phyloP scores from a whole-genome alignment of 805 yeast species.

The Scheffersomyces ergatensis region DNA sequence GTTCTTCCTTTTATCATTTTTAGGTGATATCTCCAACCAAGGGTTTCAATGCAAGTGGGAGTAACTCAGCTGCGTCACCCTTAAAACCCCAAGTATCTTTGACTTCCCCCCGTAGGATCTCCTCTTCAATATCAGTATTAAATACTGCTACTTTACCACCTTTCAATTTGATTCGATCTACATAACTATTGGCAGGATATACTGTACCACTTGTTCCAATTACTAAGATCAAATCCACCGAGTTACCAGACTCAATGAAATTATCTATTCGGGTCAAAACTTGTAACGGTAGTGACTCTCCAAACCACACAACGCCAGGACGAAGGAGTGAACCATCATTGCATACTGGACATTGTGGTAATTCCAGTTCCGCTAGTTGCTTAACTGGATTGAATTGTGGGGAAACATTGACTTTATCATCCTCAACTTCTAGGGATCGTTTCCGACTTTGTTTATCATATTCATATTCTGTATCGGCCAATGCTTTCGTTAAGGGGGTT shows the following conservation, averaged over 20 bases:
- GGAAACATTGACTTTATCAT: slow-evolving; percentile 17
- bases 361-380: slow-evolving; percentile 45
- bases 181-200: slow-evolving; percentile 93
- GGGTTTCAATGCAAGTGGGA: slow-evolving; percentile 68
- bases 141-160: slow-evolving; percentile 86
- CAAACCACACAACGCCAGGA: slow-evolving; percentile 95
- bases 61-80: slow-evolving; percentile 75
- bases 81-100: slow-evolving; percentile 62
- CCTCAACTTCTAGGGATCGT: slow-evolving; percentile 7
- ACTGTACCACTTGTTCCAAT: slow-evolving; percentile 83
- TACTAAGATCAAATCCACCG: slow-evolving; percentile 73
- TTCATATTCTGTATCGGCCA: slow-evolving; percentile 41
- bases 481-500: slow-evolving; percentile 59
- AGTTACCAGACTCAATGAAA: slow-evolving; percentile 49
- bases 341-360: slow-evolving; percentile 81
- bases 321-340: slow-evolving; percentile 57
- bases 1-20: slow-evolving; percentile 1
- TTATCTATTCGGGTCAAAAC: slow-evolving; percentile 68
- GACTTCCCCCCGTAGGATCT: slow-evolving; percentile 38
- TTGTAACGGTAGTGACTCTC: slow-evolving; percentile 74
- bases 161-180: slow-evolving; percentile 65
- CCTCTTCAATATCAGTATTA: slow-evolving; percentile 62
- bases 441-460: slow-evolving; percentile 14
- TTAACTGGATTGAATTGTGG: slow-evolving; percentile 50
- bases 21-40: slow-evolving; percentile 18